Evolutionary conservation across 345 rosid species (phyloP).

Genomic region (Gossypium arboreum): DNA sequence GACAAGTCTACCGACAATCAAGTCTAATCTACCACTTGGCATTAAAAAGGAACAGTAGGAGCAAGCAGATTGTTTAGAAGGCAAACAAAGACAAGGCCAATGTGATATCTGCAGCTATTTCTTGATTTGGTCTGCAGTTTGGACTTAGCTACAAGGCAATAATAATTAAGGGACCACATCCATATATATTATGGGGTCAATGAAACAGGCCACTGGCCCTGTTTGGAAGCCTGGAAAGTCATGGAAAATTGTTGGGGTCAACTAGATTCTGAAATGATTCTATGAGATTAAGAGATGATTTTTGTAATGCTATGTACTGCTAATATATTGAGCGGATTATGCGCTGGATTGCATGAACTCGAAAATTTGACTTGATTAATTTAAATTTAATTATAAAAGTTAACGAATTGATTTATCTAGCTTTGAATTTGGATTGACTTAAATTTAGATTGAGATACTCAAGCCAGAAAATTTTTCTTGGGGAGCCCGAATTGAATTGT

Average conservation of each 20-base stretch:
- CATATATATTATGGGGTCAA: background rate
- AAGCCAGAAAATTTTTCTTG: too few species aligned
- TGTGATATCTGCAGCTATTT: background rate
- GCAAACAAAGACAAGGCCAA: background rate
- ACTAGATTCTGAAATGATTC: background rate
- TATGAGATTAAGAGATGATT: background rate
- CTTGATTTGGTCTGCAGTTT: background rate
- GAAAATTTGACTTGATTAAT: background rate
- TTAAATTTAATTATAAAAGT: too few species aligned
- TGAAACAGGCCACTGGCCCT: background rate
- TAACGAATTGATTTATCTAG: too few species aligned
- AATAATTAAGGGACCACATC: background rate
- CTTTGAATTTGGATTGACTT: too few species aligned
- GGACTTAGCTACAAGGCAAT: background rate
- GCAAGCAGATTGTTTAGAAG: too few species aligned
- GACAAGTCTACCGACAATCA: too few species aligned
- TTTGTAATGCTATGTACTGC: background rate
- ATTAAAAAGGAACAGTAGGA: background rate
- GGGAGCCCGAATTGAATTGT: too few species aligned
- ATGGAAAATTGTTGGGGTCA: background rate
- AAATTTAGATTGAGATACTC: too few species aligned
- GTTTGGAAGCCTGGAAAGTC: background rate
- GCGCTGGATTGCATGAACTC: background rate
- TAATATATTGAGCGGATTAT: background rate
- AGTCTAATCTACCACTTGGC: background rate